Evolutionary conservation across 2,329 filamentous ascomycete genomes (phyloP).

Genomic region (Graphiopsis chlorocephala): DNA sequence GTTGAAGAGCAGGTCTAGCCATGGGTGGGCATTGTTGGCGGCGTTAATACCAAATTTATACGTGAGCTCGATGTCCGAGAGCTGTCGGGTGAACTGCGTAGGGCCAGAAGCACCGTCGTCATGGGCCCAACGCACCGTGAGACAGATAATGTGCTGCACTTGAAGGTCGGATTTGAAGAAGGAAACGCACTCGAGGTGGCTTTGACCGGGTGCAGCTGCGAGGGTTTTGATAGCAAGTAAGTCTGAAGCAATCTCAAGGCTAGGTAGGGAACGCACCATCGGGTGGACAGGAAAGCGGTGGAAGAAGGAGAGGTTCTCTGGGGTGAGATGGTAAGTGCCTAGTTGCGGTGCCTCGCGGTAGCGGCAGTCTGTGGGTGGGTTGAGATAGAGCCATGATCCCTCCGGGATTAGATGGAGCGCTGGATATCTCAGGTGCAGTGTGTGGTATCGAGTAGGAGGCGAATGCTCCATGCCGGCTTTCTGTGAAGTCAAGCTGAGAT

Average conservation of each 20-base stretch:
- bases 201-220: not conserved
- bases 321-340: not conserved
- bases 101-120: too few relatives aligned
- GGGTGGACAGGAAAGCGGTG: not conserved
- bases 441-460: not conserved
- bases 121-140: not conserved
- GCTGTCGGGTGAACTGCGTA: not conserved
- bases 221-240: not conserved
- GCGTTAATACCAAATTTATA: not conserved
- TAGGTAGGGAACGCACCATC: not conserved
- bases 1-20: not conserved
- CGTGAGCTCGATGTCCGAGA: not conserved
- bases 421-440: not conserved
- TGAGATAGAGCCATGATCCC: not conserved
- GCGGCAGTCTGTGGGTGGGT: not conserved
- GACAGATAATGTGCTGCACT: not conserved
- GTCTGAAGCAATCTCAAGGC: too few relatives aligned
- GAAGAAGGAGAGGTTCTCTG: not conserved
- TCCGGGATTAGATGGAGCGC: not conserved
- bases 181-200: not conserved
- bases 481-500: not conserved
- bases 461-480: not conserved
- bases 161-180: not conserved
- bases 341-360: not conserved
- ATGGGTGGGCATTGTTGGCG: not conserved